Percentiles rank a stretch among this genome's conserved stretches.
Evolutionary conservation across 192 early-diverging fungal species (phyloP).

Genomic region (Backusella circina): DNA sequence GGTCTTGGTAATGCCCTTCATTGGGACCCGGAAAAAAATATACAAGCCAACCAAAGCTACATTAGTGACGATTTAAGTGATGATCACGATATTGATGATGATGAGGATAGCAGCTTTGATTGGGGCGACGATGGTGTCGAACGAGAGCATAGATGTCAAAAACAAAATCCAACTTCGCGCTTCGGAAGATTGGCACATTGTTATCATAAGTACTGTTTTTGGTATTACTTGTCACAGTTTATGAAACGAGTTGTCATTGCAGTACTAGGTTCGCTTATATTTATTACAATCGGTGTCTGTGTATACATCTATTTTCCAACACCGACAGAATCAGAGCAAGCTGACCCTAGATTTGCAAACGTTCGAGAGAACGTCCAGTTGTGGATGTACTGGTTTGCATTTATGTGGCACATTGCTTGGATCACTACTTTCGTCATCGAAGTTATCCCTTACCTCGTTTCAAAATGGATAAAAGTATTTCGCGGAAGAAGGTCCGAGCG

Average conservation of each 20-base stretch:
- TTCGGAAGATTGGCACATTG: neutral
- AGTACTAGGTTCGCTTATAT: conserved; percentile 10
- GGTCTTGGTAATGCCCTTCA: neutral
- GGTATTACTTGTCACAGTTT: conserved; percentile 26
- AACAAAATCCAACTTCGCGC: neutral
- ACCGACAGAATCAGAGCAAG: conserved; percentile 7
- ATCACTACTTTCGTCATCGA: conserved; percentile 27
- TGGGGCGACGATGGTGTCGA: conserved; percentile 26
- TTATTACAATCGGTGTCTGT: conserved; percentile 16
- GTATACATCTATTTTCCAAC: conserved; percentile 16
- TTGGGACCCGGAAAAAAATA: neutral
- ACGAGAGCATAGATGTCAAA: conserved; percentile 12
- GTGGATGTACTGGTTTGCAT: conserved; percentile 32
- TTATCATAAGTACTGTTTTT: conserved; percentile 16
- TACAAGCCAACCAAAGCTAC: neutral
- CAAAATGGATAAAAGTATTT: conserved; percentile 20
- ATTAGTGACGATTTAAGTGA: neutral
- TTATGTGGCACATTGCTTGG: conserved; percentile 34
- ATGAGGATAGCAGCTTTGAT: conserved; percentile 27
- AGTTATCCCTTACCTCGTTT: conserved; percentile 17
- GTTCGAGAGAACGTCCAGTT: conserved; percentile 22
- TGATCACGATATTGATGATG: neutral
- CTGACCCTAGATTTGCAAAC: conserved; percentile 5
- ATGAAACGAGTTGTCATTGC: conserved; percentile 24
- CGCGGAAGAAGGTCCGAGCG: conserved; percentile 24